Conservation (phyloP, 352 stramenopile species). For the Globisporangium solare region DNA sequence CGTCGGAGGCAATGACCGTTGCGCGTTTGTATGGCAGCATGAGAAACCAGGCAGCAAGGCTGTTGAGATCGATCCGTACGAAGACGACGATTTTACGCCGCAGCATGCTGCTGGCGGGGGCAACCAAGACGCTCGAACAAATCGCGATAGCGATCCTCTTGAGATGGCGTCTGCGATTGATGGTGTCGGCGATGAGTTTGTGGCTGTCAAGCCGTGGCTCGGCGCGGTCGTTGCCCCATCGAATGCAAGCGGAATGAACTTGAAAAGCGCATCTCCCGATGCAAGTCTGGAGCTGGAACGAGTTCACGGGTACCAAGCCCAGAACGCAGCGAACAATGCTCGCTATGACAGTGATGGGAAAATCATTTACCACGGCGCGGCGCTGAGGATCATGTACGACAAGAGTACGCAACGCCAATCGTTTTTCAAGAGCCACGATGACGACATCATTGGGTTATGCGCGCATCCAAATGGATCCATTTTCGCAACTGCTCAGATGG, state of each 20-base stretch:
- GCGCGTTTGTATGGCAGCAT: slow-evolving; percentile 70
- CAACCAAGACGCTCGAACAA: neutral
- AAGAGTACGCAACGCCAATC: slow-evolving; percentile 29
- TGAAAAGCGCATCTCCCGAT: slow-evolving; percentile 29
- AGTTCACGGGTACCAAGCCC: slow-evolving; percentile 74
- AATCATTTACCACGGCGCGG: slow-evolving; percentile 78
- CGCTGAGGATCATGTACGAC: slow-evolving; percentile 71
- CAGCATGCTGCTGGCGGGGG: neutral
- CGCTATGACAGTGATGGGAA: slow-evolving; percentile 44
- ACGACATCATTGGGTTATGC: slow-evolving; percentile 83
- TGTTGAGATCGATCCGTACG: slow-evolving; percentile 2
- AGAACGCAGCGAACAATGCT: slow-evolving; percentile 77
- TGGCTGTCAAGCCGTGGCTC: slow-evolving; percentile 88
- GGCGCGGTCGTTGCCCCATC: slow-evolving; percentile 77
- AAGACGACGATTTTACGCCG: neutral
- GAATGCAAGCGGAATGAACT: slow-evolving; percentile 29
- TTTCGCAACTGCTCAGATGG: slow-evolving; percentile 87
- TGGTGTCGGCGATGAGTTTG: slow-evolving; percentile 82
- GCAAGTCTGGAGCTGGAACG: slow-evolving; percentile 50
- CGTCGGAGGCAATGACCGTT: slow-evolving; percentile 75
- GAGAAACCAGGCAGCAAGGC: slow-evolving; percentile 17
- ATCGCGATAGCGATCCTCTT: slow-evolving; percentile 23
- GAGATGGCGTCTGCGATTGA: slow-evolving; percentile 22
- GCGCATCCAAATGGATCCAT: slow-evolving; percentile 70
- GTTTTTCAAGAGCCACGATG: slow-evolving; percentile 69